A percentile compares a stretch with the other conserved stretches of the same genome.
phyloP scores from a whole-genome alignment of 2,329 filamentous ascomycete genomes.

The Penicillium sp. region DNA sequence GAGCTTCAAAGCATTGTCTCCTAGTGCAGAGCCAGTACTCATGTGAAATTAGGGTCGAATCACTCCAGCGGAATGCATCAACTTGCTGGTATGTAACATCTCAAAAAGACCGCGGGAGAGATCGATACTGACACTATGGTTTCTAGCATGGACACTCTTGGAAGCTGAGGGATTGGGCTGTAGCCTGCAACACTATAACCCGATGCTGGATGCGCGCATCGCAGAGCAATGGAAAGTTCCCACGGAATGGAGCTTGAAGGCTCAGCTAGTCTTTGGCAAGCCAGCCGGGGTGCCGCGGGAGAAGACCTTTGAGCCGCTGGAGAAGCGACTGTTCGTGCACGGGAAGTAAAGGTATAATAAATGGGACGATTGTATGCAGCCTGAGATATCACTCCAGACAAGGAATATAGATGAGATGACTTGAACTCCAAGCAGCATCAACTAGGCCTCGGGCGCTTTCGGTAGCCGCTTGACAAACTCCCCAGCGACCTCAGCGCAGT shows the following conservation, averaged over 20 bases:
- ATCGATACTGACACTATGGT: too few species aligned
- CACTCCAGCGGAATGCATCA: constrained; percentile 77
- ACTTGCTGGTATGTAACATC: constrained; percentile 46
- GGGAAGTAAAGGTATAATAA: constrained; percentile 7
- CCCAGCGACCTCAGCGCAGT: constrained; percentile 15
- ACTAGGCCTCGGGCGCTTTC: not conserved
- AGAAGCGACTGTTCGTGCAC: constrained; percentile 8
- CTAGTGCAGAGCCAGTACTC: not conserved
- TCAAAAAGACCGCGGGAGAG: too few species aligned
- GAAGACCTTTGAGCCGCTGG: constrained; percentile 26
- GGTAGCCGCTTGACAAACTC: constrained; percentile 9
- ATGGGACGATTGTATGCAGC: not conserved
- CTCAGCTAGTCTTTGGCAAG: constrained; percentile 76
- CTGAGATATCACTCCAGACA: not conserved
- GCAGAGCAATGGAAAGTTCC: constrained; percentile 67
- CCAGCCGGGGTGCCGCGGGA: constrained; percentile 24
- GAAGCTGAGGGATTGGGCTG: constrained; percentile 79
- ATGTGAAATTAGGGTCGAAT: constrained; percentile 50
- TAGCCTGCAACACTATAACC: constrained; percentile 92
- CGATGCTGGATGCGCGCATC: constrained; percentile 72
- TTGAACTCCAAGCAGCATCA: not conserved
- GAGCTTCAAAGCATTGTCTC: not conserved
- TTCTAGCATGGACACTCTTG: constrained; percentile 69
- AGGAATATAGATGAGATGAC: not conserved
- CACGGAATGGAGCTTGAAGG: constrained; percentile 69